Conservation (phyloP, 2,329 filamentous ascomycete species). For the Pseudocercospora pini-densiflorae region DNA sequence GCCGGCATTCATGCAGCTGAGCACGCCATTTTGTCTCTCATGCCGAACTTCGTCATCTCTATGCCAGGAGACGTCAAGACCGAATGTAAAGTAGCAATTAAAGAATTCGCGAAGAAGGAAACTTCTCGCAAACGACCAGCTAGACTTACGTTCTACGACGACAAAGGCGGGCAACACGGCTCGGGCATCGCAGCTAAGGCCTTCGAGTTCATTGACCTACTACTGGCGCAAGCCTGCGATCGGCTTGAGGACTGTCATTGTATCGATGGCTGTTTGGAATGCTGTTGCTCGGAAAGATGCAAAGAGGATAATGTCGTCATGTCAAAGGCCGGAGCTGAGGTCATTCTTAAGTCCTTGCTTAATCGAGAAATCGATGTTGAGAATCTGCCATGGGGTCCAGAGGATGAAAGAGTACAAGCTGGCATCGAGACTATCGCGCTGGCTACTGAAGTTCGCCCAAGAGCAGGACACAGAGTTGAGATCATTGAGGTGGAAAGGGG, state of each 20-base stretch:
- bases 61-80: slow-evolving; percentile 91
- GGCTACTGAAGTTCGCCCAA: slow-evolving; percentile 67
- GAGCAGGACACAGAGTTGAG: slow-evolving; percentile 46
- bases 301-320: slow-evolving; percentile 88
- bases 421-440: slow-evolving; percentile 83
- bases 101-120: slow-evolving; percentile 78
- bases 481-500: slow-evolving; percentile 47
- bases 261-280: slow-evolving; percentile 82
- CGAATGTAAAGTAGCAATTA: slow-evolving; percentile 87
- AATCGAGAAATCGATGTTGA: slow-evolving; percentile 81
- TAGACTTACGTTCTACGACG: slow-evolving; percentile 90
- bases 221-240: slow-evolving; percentile 75
- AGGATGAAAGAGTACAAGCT: slow-evolving; percentile 66
- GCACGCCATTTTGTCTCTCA: slow-evolving; percentile 82
- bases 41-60: slow-evolving; percentile 89
- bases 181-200: slow-evolving; percentile 89
- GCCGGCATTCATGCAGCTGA: slow-evolving; percentile 94
- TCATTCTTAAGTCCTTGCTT: slow-evolving; percentile 77
- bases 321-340: slow-evolving; percentile 85
- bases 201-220: slow-evolving; percentile 85
- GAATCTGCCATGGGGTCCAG: slow-evolving; percentile 81
- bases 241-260: slow-evolving; percentile 79
- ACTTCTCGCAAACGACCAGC: slow-evolving; percentile 80
- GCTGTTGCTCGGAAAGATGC: slow-evolving; percentile 83
- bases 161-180: slow-evolving; percentile 83